These are phyloP conservation scores for Monosporascus sp. DNA, from an alignment of 2,329 filamentous ascomycete genomes.

Conservation along the genomic window DNA sequence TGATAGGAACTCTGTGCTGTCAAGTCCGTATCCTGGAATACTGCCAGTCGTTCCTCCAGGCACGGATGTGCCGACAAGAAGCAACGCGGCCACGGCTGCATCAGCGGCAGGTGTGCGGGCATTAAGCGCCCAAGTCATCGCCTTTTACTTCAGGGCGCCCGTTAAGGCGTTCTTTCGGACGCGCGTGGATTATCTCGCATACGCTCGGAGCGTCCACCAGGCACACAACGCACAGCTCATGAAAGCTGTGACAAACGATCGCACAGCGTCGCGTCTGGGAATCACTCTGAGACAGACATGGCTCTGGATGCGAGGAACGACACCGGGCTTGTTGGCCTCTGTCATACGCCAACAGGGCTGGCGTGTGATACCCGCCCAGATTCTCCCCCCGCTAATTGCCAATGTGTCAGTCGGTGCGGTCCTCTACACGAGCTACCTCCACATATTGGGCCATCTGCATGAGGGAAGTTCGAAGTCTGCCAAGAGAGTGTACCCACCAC, in stretches of 20 bases:
- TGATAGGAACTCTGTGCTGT: conserved; percentile 13
- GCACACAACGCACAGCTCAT: conserved; percentile 35
- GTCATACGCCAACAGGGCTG: conserved; percentile 67
- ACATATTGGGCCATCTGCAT: conserved; percentile 61
- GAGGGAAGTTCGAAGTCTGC: conserved; percentile 53
- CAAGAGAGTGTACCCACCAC: conserved; percentile 66
- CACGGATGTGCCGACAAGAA: conserved; percentile 43
- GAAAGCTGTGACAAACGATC: conserved; percentile 30
- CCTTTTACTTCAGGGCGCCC: conserved; percentile 88
- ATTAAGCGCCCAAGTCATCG: conserved; percentile 73
- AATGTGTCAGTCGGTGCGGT: conserved; percentile 71
- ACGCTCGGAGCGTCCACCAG: conserved; percentile 49
- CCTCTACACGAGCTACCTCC: conserved; percentile 70
- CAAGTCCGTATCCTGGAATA: conserved; percentile 27
- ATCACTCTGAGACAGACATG: conserved; percentile 36
- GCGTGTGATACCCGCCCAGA: conserved; percentile 68
- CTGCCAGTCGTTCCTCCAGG: conserved; percentile 40
- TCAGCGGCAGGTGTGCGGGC: conserved; percentile 82
- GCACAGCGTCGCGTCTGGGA: conserved; percentile 27
- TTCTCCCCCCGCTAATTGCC: conserved; percentile 69
- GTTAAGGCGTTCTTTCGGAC: conserved; percentile 91
- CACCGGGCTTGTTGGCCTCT: conserved; percentile 62
- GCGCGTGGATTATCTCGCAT: conserved; percentile 74
- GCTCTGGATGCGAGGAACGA: conserved; percentile 56
- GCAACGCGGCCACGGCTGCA: conserved; percentile 62